phyloP scores from a whole-genome alignment of 1,284 basidiomycete genomes.

The Marasmius sp. region DNA sequence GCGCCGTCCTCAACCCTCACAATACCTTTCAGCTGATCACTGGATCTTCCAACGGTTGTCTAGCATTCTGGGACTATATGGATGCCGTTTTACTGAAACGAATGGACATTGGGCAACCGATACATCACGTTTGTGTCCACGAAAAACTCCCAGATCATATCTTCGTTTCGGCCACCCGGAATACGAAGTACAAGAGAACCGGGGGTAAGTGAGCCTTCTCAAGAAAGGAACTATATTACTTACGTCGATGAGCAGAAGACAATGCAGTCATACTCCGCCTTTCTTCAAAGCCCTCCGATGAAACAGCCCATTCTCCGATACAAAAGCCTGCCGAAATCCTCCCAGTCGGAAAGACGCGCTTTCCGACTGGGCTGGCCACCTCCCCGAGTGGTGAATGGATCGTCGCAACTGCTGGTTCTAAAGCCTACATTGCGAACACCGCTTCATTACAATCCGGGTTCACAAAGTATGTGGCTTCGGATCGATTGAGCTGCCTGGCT shows the following conservation, averaged over 20 bases:
- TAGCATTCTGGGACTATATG: constrained; percentile 93
- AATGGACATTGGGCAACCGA: constrained; percentile 68
- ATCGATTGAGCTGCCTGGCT: constrained; percentile 82
- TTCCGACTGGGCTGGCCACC: constrained; percentile 63
- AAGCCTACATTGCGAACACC: constrained; percentile 75
- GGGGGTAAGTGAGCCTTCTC: constrained; percentile 38
- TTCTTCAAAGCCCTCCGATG: constrained; percentile 52
- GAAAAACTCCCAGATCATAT: constrained; percentile 64
- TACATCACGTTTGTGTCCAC: constrained; percentile 73
- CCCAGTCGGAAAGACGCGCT: constrained; percentile 69
- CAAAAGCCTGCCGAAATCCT: constrained; percentile 52
- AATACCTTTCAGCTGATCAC: constrained; percentile 92
- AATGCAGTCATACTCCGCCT: constrained; percentile 60
- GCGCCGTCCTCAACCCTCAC: constrained; percentile 77
- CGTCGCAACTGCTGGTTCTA: constrained; percentile 78
- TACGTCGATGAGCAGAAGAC: constrained; percentile 32
- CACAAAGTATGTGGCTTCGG: constrained; percentile 82
- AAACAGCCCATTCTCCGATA: constrained; percentile 38
- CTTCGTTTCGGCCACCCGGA: constrained; percentile 65
- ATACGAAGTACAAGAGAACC: constrained; percentile 43
- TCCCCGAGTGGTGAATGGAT: constrained; percentile 84
- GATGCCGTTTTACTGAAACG: constrained; percentile 82
- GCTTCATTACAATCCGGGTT: constrained; percentile 65
- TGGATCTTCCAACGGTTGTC: constrained; percentile 78
- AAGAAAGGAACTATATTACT: not conserved